Conservation (phyloP, 495 filamentous ascomycete species). For the Tuber indicum region DNA sequence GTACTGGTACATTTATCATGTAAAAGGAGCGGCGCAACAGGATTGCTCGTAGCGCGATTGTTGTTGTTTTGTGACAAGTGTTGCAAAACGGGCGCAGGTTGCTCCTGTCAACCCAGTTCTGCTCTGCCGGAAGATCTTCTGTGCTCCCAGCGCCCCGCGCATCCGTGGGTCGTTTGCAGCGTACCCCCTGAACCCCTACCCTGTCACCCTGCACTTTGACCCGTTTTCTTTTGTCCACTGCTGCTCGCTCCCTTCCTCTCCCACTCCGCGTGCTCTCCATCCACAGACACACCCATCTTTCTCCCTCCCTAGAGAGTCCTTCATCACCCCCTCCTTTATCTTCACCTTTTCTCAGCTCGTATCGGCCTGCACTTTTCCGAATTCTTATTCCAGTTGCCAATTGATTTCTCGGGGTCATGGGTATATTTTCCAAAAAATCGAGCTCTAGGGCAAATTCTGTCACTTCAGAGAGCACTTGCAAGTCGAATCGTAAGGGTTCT, state of each 20-base stretch:
- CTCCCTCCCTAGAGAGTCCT: background rate
- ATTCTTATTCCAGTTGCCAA: conserved; percentile 9
- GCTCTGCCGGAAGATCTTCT: conserved; percentile 27
- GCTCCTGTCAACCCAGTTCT: conserved; percentile 2
- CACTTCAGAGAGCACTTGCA: conserved; percentile 50
- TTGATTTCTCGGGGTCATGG: conserved; percentile 46
- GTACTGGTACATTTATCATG: background rate
- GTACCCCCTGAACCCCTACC: conserved; percentile 19
- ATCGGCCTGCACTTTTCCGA: conserved; percentile 1
- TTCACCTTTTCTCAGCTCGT: background rate
- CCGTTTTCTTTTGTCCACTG: conserved; percentile 7
- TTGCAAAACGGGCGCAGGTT: background rate
- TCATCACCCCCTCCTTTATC: conserved; percentile 3
- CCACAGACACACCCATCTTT: background rate
- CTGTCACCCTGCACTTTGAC: conserved; percentile 22
- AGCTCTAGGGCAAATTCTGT: conserved; percentile 49
- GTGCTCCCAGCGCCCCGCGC: conserved; percentile 22
- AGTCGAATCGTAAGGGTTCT: conserved; percentile 49
- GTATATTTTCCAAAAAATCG: conserved; percentile 60
- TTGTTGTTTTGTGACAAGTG: background rate
- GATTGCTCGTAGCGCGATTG: background rate
- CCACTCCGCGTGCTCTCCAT: conserved; percentile 2
- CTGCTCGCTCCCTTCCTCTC: conserved; percentile 3
- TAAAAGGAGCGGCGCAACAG: background rate
- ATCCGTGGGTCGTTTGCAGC: conserved; percentile 25